Percentiles rank a stretch among this genome's conserved stretches.
Conservation (phyloP, 768 basidiomycete species). For the Hemileccinum rubropunctum region DNA sequence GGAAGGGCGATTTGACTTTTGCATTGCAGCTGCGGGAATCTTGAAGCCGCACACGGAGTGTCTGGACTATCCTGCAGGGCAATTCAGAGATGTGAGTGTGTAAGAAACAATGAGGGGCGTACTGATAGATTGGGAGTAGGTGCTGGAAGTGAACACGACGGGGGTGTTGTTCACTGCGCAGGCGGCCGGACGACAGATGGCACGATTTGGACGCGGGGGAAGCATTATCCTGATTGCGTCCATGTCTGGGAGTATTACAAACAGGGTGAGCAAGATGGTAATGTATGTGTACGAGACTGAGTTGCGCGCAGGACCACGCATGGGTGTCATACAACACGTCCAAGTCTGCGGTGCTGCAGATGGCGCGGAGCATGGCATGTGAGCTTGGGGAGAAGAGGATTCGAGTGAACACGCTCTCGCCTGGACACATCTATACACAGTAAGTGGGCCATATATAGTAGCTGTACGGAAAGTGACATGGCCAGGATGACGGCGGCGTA, state of each 20-base stretch:
- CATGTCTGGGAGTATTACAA: constrained; percentile 68
- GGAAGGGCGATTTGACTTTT: constrained; percentile 72
- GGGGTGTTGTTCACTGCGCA: constrained; percentile 62
- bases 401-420: constrained; percentile 73
- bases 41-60: constrained; percentile 58
- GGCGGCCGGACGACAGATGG: constrained; percentile 59
- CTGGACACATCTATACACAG: constrained; percentile 74
- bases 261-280: constrained; percentile 44
- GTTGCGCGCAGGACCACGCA: constrained; percentile 60
- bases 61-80: constrained; percentile 59
- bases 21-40: constrained; percentile 77
- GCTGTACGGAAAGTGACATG: constrained; percentile 6
- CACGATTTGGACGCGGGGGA: constrained; percentile 42
- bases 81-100: constrained; percentile 57
- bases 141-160: constrained; percentile 62
- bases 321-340: constrained; percentile 78
- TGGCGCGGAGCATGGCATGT: constrained; percentile 80
- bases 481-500: constrained; percentile 72
- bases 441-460: constrained; percentile 31
- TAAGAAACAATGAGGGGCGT: background rate
- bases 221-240: constrained; percentile 60
- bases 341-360: constrained; percentile 77
- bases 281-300: background rate
- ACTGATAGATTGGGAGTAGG: constrained; percentile 37
- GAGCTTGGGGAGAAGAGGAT: constrained; percentile 67